phyloP scores from a whole-genome alignment of 2,329 filamentous ascomycete species.

The Drechslerella dactyloides region DNA sequence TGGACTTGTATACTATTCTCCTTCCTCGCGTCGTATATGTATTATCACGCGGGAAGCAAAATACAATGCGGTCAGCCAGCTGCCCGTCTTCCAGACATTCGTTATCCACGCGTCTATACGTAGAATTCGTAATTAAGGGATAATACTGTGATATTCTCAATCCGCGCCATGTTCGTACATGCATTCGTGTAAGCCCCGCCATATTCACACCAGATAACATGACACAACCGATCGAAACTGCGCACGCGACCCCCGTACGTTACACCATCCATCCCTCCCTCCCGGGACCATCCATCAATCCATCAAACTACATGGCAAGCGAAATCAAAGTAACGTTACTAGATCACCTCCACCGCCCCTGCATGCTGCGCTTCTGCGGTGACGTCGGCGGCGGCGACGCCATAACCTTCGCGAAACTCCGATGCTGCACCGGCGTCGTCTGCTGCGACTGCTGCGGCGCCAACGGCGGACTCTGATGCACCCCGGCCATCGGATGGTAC shows the following conservation, averaged over 20 bases:
- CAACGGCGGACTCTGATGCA: slow-evolving; percentile 8
- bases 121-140: no score
- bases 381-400: slow-evolving; percentile 26
- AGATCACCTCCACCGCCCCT: slow-evolving; percentile 42
- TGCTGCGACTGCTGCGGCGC: slow-evolving; percentile 17
- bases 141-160: no score
- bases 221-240: no score
- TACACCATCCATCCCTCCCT: no score
- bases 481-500: neutral
- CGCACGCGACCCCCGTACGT: no score
- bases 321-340: no score
- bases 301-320: no score
- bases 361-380: slow-evolving; percentile 43
- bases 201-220: no score
- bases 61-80: slow-evolving; percentile 1
- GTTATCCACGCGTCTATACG: no score
- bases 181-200: no score
- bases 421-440: slow-evolving; percentile 21
- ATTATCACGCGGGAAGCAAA: neutral
- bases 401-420: slow-evolving; percentile 49
- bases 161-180: no score
- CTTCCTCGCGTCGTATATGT: neutral
- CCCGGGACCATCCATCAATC: no score
- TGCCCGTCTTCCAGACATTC: neutral
- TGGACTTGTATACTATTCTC: neutral